phyloP scores from a whole-genome alignment of 306 rosid species.

The Cicer cuneatum region DNA sequence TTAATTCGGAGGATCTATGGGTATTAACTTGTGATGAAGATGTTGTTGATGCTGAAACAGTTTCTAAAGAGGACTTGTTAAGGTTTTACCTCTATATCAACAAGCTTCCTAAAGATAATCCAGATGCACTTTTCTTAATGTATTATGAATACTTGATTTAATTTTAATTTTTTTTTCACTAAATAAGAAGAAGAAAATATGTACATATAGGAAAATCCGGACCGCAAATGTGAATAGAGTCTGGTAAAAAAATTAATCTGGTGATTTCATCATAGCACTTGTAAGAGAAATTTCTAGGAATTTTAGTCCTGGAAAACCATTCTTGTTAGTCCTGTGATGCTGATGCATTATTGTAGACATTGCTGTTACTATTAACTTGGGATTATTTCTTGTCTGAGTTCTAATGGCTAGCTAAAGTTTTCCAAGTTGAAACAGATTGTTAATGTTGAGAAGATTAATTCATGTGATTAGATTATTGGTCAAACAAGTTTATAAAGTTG shows the following conservation, averaged over 20 bases:
- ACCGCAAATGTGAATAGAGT: slow-evolving; percentile 75
- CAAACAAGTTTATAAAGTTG: slow-evolving; percentile 5
- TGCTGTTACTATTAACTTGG: slow-evolving; percentile 34
- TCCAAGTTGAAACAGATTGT: slow-evolving; percentile 23
- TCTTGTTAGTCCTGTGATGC: slow-evolving; percentile 35
- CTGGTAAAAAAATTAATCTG: slow-evolving; percentile 54
- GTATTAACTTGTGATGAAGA: slow-evolving; percentile 88
- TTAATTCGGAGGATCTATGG: slow-evolving; percentile 94
- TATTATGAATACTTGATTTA: slow-evolving; percentile 87
- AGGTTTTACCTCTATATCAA: slow-evolving; percentile 85
- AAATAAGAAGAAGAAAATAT: slow-evolving; percentile 46
- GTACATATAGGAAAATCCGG: slow-evolving; percentile 70
- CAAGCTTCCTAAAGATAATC: slow-evolving; percentile 86
- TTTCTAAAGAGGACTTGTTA: slow-evolving; percentile 77
- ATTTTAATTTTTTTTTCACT: slow-evolving; percentile 19
- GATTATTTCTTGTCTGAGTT: slow-evolving; percentile 37
- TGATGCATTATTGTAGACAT: slow-evolving; percentile 45
- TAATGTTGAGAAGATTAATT: slow-evolving; percentile 20
- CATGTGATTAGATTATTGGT: slow-evolving; percentile 32
- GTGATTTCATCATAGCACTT: slow-evolving; percentile 41
- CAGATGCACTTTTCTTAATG: slow-evolving; percentile 89
- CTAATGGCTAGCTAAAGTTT: not conserved
- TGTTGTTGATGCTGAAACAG: slow-evolving; percentile 87
- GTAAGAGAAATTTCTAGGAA: slow-evolving; percentile 50
- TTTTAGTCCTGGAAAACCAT: slow-evolving; percentile 44